phyloP scores from a whole-genome alignment of 345 rosid species.

The Eucalyptus erythrocorys region DNA sequence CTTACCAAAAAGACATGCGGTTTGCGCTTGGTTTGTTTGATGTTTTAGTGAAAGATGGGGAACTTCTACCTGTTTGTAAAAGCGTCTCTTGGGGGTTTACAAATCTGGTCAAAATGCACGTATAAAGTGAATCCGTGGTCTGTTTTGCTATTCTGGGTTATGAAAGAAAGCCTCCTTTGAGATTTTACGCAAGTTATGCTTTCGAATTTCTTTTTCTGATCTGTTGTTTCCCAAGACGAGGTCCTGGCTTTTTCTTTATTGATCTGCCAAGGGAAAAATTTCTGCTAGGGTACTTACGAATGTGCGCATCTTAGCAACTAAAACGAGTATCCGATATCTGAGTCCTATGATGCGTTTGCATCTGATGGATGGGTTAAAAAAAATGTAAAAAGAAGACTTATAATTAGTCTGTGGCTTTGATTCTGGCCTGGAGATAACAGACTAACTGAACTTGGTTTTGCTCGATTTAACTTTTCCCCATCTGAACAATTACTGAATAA shows the following conservation, averaged over 20 bases:
- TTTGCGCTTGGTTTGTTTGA: neutral
- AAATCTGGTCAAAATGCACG: neutral
- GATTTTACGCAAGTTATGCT: neutral
- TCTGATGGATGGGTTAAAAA: neutral
- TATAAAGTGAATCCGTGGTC: neutral
- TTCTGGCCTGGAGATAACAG: neutral
- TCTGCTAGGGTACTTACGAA: neutral
- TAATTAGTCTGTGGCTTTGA: neutral
- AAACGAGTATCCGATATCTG: neutral
- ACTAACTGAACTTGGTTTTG: neutral
- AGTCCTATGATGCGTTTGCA: neutral
- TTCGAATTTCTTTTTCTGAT: neutral
- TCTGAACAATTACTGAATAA: neutral
- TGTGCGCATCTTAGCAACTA: neutral
- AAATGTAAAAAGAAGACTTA: neutral
- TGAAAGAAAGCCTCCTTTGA: neutral
- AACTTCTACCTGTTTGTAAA: neutral
- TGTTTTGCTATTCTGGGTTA: neutral
- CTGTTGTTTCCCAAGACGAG: neutral
- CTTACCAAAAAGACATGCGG: neutral
- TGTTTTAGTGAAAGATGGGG: neutral
- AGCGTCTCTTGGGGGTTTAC: neutral
- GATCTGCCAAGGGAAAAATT: neutral
- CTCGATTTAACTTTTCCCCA: neutral
- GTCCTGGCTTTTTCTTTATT: neutral